Percentiles rank a stretch among this genome's conserved stretches.
These are phyloP conservation scores for Protea cynaroides DNA, from an alignment of 164 flowering plant genomes.

Conservation along the genomic window DNA sequence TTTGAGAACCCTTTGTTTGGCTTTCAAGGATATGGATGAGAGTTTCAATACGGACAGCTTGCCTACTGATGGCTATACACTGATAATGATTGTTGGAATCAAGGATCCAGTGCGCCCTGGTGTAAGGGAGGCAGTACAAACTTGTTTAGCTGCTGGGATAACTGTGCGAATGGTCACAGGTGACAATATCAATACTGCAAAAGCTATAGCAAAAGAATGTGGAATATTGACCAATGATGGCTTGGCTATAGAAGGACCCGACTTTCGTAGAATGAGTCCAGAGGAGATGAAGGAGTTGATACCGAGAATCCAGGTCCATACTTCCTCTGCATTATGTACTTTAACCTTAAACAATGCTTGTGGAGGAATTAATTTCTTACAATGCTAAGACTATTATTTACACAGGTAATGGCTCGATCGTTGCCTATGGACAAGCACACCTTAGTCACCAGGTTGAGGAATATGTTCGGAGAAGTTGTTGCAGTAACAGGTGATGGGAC, in stretches of 20 bases:
- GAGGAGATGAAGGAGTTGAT: slow-evolving; percentile 19
- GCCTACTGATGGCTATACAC: slow-evolving; percentile 19
- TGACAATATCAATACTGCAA: slow-evolving; percentile 29
- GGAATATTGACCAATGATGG: slow-evolving; percentile 25
- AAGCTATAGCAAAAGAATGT: slow-evolving; percentile 33
- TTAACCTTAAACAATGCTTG: neutral
- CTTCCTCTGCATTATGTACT: neutral
- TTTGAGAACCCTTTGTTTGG: slow-evolving; percentile 31
- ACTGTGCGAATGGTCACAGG: slow-evolving; percentile 31
- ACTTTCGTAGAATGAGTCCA: slow-evolving; percentile 20
- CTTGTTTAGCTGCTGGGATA: slow-evolving; percentile 31
- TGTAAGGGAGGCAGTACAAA: slow-evolving; percentile 24
- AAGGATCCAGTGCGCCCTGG: slow-evolving; percentile 31
- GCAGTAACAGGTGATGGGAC: slow-evolving; percentile 41
- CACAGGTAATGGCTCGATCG: slow-evolving; percentile 45
- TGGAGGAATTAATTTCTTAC: no score
- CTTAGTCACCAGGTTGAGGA: slow-evolving; percentile 26
- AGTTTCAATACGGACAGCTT: slow-evolving; percentile 2
- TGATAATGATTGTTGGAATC: slow-evolving; percentile 25
- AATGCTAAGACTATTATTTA: neutral
- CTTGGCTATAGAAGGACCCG: slow-evolving; percentile 24
- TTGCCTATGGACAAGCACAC: slow-evolving; percentile 37
- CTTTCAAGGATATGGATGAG: slow-evolving; percentile 24
- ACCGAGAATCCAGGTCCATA: slow-evolving; percentile 23
- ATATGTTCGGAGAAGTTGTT: slow-evolving; percentile 26